These are phyloP conservation scores for Epichloe brachyelytri DNA, from an alignment of 2,329 filamentous ascomycete genomes.

Conservation along the genomic window DNA sequence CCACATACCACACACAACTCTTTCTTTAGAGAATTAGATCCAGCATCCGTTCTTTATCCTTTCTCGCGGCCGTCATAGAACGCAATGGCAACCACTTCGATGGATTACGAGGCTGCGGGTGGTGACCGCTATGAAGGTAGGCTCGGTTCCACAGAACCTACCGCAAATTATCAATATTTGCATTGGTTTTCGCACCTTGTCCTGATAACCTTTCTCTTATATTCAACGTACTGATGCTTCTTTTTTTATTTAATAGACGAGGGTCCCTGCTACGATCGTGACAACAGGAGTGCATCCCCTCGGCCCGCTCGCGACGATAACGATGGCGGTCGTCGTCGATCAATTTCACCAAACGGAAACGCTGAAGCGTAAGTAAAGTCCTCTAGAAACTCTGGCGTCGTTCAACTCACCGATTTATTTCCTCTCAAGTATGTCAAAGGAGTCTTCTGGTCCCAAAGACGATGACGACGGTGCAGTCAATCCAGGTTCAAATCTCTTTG, in stretches of 20 bases:
- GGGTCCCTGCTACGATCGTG: conserved; percentile 51
- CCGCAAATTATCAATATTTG: neutral
- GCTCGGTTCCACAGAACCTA: conserved; percentile 3
- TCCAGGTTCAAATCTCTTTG: conserved; percentile 95
- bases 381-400: neutral
- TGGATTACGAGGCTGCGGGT: conserved; percentile 59
- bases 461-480: conserved; percentile 77
- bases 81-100: conserved; percentile 49
- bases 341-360: conserved; percentile 46
- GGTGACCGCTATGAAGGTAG: conserved; percentile 54
- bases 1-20: neutral
- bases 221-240: neutral
- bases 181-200: neutral
- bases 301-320: conserved; percentile 48
- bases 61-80: neutral
- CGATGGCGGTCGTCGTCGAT: conserved; percentile 46
- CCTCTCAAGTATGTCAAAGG: conserved; percentile 33
- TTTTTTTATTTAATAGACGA: conserved; percentile 33
- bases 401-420: neutral
- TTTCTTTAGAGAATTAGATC: neutral
- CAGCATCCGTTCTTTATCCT: conserved; percentile 6
- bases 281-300: conserved; percentile 54
- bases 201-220: neutral
- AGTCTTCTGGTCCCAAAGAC: conserved; percentile 35
- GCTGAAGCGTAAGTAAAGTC: conserved; percentile 14